phyloP scores from a whole-genome alignment of 768 basidiomycete species.

The Kwoniella heveanensis region DNA sequence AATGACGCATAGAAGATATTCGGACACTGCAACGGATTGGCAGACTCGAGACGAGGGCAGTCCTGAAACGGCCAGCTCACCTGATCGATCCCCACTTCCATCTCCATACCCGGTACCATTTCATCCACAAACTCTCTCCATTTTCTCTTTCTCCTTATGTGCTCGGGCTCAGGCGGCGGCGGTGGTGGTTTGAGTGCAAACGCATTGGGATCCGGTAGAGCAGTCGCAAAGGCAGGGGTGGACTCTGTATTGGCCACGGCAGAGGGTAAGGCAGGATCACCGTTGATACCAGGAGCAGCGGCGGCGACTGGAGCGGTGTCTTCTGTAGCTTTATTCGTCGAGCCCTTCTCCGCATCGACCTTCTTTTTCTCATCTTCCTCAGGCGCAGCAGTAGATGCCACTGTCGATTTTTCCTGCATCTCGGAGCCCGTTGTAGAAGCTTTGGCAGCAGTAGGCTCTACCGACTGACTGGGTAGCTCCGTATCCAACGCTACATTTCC shows the following conservation, averaged over 20 bases:
- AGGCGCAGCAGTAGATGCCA: too few species aligned
- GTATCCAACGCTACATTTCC: neutral
- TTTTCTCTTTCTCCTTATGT: conserved; percentile 38
- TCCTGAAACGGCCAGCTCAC: too few species aligned
- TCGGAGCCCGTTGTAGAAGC: neutral
- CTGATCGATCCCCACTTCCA: conserved; percentile 38
- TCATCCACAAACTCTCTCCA: conserved; percentile 39
- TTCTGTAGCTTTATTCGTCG: neutral
- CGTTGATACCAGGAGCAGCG: neutral
- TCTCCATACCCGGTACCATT: conserved; percentile 36
- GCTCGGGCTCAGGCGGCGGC: conserved; percentile 32
- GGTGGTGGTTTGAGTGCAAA: conserved; percentile 20
- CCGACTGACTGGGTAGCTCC: neutral
- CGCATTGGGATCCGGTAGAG: conserved; percentile 15
- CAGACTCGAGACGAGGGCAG: too few species aligned
- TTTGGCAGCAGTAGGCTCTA: neutral
- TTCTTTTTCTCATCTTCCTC: neutral
- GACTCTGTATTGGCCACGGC: conserved; percentile 11
- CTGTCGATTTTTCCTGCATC: neutral
- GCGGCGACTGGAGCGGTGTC: neutral
- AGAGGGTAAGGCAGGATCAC: conserved; percentile 12
- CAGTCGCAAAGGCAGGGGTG: conserved; percentile 18
- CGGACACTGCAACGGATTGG: too few species aligned
- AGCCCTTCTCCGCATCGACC: neutral
- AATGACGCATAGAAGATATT: too few species aligned